Percentiles rank a stretch among this genome's conserved stretches.
Evolutionary conservation across 768 basidiomycete species (phyloP).

Genomic region (Boletus reticulatus): DNA sequence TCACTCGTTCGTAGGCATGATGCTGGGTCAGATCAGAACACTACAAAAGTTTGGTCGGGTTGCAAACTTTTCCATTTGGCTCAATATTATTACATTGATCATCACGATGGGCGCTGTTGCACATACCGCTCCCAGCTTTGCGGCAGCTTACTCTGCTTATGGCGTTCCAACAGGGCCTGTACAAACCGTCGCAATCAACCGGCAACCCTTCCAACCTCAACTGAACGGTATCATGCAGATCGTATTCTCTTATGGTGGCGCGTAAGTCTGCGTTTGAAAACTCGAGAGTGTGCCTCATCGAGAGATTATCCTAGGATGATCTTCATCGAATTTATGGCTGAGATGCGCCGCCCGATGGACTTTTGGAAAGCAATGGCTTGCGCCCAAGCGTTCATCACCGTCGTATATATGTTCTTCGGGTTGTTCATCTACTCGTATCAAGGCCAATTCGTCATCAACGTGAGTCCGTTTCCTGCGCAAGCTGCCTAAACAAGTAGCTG

Average conservation of each 20-base stretch:
- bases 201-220: constrained; percentile 29
- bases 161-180: constrained; percentile 28
- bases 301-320: constrained; percentile 36
- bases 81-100: constrained; percentile 55
- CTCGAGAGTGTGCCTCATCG: neutral
- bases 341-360: constrained; percentile 67
- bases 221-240: constrained; percentile 67
- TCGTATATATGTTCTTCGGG: constrained; percentile 58
- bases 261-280: constrained; percentile 18
- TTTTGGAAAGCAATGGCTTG: constrained; percentile 67
- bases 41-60: constrained; percentile 52
- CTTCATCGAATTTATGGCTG: constrained; percentile 46
- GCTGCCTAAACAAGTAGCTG: neutral
- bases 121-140: constrained; percentile 53
- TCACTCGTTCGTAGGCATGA: constrained; percentile 39
- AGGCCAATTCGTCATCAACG: constrained; percentile 50
- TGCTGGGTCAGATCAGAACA: constrained; percentile 58
- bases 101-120: constrained; percentile 60
- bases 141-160: constrained; percentile 32
- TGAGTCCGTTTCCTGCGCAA: constrained; percentile 1
- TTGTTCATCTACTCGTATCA: constrained; percentile 56
- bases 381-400: constrained; percentile 51
- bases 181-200: constrained; percentile 14
- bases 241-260: constrained; percentile 57
- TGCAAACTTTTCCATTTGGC: constrained; percentile 50